Evolutionary conservation across 306 rosid species (phyloP), one percentile per base, ranked within the genome.

Genomic region (Quercus suber): DNA sequence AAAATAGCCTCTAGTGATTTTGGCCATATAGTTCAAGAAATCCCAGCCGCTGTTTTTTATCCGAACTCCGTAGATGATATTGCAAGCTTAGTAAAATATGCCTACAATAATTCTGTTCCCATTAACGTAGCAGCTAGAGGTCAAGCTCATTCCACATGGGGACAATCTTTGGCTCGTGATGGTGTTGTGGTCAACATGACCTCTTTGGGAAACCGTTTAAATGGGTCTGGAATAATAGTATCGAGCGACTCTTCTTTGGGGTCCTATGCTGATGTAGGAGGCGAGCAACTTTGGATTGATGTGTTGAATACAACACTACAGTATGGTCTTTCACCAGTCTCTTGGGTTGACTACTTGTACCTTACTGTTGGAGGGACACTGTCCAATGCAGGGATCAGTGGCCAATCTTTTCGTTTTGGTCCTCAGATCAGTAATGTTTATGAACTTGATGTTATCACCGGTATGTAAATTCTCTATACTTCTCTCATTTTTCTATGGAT

Each of bases 101-200:
- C 88, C 23, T 84, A 90, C 77, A 68, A 77, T 14, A 68, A 51
- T 2, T 41, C 74, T 4, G n/a, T 18, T 0, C 60, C 64, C n/a
- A 9, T 85, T 28, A 28, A 75, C 6, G 57, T 93, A 6, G 97
- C 95, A 0, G 88, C 94, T 1, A 83, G 93, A 76, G 99, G 99
- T 6, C 92, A 84, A 17, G 98, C 78, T 1, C 99, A 96, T 77
- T 96, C 97, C 0, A 85, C 85, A n/a, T 82, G 82, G 0, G 99
- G 98, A n/a, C 98, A 96, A 61, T 73, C 93, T 60, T 84, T 87
- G 90, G 76, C 97, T 25, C 28, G 12, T 28, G 77, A 77, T 8
- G 99, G 99, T 4, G 61, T 96, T n/a, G 98, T 93, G 59, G 84
- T 96, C 53, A 91, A 93, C 28, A 93, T 96, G 99, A 83, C 89